phyloP scores from a whole-genome alignment of 352 stramenopile genomes.

The Globisporangium camurandrum region DNA sequence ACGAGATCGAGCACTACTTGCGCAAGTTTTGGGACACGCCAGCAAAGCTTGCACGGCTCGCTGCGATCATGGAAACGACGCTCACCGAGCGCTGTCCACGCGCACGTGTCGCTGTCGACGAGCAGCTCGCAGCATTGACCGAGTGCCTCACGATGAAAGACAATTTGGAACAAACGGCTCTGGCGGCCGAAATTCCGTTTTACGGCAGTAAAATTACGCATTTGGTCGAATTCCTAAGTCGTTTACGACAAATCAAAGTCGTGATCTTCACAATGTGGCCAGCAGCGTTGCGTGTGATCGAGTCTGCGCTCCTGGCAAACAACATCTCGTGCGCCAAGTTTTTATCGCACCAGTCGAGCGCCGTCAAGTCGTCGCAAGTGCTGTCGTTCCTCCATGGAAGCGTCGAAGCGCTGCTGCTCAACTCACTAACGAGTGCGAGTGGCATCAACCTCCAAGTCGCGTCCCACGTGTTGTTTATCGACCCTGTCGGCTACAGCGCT shows the following conservation, averaged over 20 bases:
- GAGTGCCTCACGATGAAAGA: constrained; percentile 44
- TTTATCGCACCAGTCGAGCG: constrained; percentile 66
- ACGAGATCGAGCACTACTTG: constrained; percentile 66
- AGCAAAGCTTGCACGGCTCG: constrained; percentile 28
- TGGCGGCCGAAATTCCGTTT: constrained; percentile 10
- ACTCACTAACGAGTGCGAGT: constrained; percentile 73
- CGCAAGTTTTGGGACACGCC: constrained; percentile 44
- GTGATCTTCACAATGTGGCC: constrained; percentile 85
- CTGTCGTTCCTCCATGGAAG: constrained; percentile 54
- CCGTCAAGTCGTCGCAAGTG: constrained; percentile 70
- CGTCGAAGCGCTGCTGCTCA: constrained; percentile 66
- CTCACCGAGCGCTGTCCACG: constrained; percentile 54
- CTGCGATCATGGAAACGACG: constrained; percentile 47
- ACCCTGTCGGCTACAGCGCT: constrained; percentile 59
- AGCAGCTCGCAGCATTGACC: constrained; percentile 38
- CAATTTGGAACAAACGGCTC: constrained; percentile 15
- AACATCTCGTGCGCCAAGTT: constrained; percentile 63
- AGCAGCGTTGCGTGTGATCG: constrained; percentile 48
- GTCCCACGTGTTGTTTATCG: constrained; percentile 77
- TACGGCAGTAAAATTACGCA: constrained; percentile 73
- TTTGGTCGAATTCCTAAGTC: constrained; percentile 57
- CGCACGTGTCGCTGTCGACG: constrained; percentile 29
- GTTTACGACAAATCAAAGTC: constrained; percentile 45
- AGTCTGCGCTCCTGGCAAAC: constrained; percentile 44
- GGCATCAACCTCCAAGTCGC: constrained; percentile 83